Evolutionary conservation across 2,329 filamentous ascomycete species (phyloP), one percentile per base, ranked within the genome.

Genomic region (Fusarium vanettenii): DNA sequence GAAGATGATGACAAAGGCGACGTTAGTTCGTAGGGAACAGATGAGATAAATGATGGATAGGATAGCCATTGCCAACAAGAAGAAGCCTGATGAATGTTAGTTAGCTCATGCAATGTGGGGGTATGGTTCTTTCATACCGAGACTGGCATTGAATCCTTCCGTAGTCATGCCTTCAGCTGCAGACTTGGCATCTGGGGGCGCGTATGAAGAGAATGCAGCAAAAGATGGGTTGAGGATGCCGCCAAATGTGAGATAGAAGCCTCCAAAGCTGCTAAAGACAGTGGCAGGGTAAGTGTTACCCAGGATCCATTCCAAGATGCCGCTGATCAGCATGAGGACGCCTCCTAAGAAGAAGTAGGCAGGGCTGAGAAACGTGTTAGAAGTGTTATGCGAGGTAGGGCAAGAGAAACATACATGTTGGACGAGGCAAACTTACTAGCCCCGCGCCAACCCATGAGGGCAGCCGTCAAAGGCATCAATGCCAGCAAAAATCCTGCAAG

Each of bases 1-100:
- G 84, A 94, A 94, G 80, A 94, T 92, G 59, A 91, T 73, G 72
- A 93, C 88, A 82, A 94, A 93, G 79, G 90, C 87, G n/a, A 93
- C 68, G 80, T 95, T 95, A 14, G 92, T 94, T 33, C 93, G 89
- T 9, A 94, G 84, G 0, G 92, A 87, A 82, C 91, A 92, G 78
- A 94, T 85, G 60, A 94, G 83, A 83, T 89, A 94, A 72, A 94
- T 80, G 69, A 93, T 80, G 81, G 88, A 90, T 20, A 94, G 83
- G 14, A 93, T 72, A 4, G 84, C 89, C 91, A 93, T 93, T 71
- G 87, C 87, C 66, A 94, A 79, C 62, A 90, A 86, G 83, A 92
- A 89, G 84, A 92, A 93, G 35, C 83, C 88, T 80, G 3, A 3
- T 9, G 7, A 2, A 37, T 14, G 0, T 6, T 27, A 13, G 11